phyloP scores from a whole-genome alignment of 2,329 filamentous ascomycete species.

The Arthrinium phaeospermum region DNA sequence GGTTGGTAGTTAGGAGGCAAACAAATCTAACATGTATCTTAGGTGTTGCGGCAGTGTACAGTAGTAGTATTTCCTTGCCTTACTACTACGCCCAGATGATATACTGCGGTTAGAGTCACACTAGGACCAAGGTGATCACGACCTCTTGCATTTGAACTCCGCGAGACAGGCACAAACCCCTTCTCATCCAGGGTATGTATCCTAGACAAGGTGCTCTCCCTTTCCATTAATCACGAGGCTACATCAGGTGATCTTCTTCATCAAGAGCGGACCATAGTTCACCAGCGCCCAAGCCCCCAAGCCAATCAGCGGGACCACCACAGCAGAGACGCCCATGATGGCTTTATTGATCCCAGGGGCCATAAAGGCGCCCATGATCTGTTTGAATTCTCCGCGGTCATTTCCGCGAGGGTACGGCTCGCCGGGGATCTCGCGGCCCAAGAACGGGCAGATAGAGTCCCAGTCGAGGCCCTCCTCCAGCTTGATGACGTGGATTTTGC shows the following conservation, averaged over 20 bases:
- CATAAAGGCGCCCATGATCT: not conserved
- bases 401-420: conserved; percentile 2
- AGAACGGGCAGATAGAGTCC: not conserved
- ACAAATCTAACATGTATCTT: not conserved
- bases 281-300: not conserved
- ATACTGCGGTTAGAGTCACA: not conserved
- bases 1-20: not conserved
- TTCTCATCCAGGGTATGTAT: not conserved
- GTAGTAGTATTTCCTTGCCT: not conserved
- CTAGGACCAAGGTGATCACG: not conserved
- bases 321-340: not conserved
- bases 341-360: conserved; percentile 1
- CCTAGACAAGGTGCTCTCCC: not conserved
- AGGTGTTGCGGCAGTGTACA: not conserved
- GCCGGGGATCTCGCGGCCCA: not conserved
- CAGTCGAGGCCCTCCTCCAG: conserved; percentile 5
- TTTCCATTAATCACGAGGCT: not conserved
- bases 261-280: not conserved
- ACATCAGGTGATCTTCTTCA: not conserved
- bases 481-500: conserved; percentile 3
- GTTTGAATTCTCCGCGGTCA: not conserved
- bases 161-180: not conserved
- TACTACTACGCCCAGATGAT: not conserved
- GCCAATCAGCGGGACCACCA: not conserved
- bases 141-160: not conserved